Evolutionary conservation across 495 filamentous ascomycete genomes (phyloP).

Genomic region (Tuber calosporum): DNA sequence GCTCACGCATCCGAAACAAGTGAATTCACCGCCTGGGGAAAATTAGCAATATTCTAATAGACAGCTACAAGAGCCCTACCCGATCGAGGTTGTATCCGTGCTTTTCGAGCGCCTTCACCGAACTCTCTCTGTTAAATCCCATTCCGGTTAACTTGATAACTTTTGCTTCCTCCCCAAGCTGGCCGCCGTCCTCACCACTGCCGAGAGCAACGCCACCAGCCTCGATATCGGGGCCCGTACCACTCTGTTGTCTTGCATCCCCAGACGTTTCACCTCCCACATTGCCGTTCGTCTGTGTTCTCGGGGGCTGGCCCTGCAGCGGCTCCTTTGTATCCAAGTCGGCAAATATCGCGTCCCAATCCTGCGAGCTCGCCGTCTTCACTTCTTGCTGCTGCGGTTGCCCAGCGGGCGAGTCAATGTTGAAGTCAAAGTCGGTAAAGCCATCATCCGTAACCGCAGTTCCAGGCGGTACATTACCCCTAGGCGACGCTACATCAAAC

Average conservation of each 20-base stretch:
- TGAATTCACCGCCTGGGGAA: neutral
- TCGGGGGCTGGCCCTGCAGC: constrained; percentile 27
- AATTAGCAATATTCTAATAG: constrained; percentile 1
- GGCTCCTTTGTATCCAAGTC: constrained; percentile 52
- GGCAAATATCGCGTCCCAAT: constrained; percentile 95
- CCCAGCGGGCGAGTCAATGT: constrained; percentile 35
- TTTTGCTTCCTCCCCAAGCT: constrained; percentile 76
- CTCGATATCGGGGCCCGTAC: constrained; percentile 12
- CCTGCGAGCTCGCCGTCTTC: constrained; percentile 52
- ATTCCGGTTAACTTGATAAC: constrained; percentile 83
- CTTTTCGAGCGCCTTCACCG: constrained; percentile 81
- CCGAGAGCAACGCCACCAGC: constrained; percentile 48
- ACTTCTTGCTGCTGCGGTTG: constrained; percentile 31
- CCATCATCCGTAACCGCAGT: constrained; percentile 48
- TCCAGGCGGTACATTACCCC: constrained; percentile 45
- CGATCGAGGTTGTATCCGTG: constrained; percentile 92
- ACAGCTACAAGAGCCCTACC: constrained; percentile 47
- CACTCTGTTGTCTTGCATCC: constrained; percentile 14
- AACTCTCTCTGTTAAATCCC: constrained; percentile 75
- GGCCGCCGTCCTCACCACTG: constrained; percentile 64
- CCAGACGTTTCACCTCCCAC: constrained; percentile 34
- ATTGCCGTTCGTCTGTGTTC: constrained; percentile 30
- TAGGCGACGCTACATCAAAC: constrained; percentile 54
- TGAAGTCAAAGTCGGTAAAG: constrained; percentile 45
- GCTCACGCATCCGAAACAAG: neutral